Conservation (phyloP, 768 basidiomycete species). For the Tylopilus plumbeoviolaceoides region DNA sequence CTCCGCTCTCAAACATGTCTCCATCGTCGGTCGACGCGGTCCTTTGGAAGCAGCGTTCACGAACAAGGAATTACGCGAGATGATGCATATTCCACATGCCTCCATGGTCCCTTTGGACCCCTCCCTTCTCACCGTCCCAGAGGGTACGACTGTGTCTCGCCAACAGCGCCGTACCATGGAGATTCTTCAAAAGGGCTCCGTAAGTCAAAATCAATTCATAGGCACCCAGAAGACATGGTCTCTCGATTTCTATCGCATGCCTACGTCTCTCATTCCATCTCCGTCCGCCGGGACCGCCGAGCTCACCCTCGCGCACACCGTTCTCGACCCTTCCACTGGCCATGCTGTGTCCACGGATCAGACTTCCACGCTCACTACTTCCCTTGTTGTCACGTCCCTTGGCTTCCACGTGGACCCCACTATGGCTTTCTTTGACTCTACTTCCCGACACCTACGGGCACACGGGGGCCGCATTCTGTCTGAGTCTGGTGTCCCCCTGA, state of each 20-base stretch:
- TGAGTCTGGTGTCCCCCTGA: constrained; percentile 35
- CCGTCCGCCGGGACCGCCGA: constrained; percentile 27
- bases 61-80: constrained; percentile 88
- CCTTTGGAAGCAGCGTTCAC: constrained; percentile 89
- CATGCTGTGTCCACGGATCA: constrained; percentile 55
- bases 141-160: constrained; percentile 41
- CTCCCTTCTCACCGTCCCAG: constrained; percentile 37
- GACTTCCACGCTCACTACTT: constrained; percentile 52
- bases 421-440: constrained; percentile 55
- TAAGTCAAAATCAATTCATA: constrained; percentile 37
- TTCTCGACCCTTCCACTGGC: constrained; percentile 44
- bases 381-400: constrained; percentile 81
- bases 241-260: constrained; percentile 77
- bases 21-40: constrained; percentile 82
- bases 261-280: constrained; percentile 40
- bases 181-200: constrained; percentile 61
- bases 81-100: constrained; percentile 60
- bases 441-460: constrained; percentile 53
- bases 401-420: constrained; percentile 76
- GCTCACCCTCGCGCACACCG: constrained; percentile 60
- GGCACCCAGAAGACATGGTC: constrained; percentile 69
- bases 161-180: constrained; percentile 66
- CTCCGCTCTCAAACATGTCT: constrained; percentile 69
- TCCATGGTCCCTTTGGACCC: constrained; percentile 61
- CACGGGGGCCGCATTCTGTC: constrained; percentile 47